These are phyloP conservation scores for Avena insularis DNA, from an alignment of 176 grass and related monocot genomes.

Conservation along the genomic window DNA sequence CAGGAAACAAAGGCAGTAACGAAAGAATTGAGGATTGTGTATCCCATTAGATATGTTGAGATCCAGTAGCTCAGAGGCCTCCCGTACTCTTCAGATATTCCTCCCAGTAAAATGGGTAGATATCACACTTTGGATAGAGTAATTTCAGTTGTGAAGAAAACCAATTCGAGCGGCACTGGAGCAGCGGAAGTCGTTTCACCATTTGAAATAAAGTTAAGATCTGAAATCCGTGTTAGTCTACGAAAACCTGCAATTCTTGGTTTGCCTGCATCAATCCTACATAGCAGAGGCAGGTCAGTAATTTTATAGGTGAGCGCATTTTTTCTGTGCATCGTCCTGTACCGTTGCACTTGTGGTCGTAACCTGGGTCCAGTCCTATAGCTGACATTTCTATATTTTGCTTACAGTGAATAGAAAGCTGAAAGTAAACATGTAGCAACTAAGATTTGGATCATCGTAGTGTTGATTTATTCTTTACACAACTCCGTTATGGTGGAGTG, in stretches of 20 bases:
- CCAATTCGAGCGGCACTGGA: conserved; percentile 25
- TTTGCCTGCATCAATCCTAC: conserved; percentile 71
- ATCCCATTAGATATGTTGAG: conserved; percentile 79
- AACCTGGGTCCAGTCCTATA: not conserved
- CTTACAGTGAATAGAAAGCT: conserved; percentile 30
- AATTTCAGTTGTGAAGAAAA: conserved; percentile 40
- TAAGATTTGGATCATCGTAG: conserved; percentile 8
- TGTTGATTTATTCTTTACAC: conserved; percentile 20
- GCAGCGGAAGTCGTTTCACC: conserved; percentile 38
- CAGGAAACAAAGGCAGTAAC: conserved; percentile 62
- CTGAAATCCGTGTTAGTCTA: conserved; percentile 59
- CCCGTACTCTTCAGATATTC: conserved; percentile 53
- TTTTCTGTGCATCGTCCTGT: not conserved
- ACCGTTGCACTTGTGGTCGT: not conserved
- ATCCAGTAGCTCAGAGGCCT: conserved; percentile 57
- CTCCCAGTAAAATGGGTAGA: conserved; percentile 16
- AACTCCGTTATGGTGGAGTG: too few relatives aligned
- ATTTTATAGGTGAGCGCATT: conserved; percentile 44
- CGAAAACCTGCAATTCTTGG: conserved; percentile 75
- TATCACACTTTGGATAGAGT: conserved; percentile 32
- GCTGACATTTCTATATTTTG: not conserved
- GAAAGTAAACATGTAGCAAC: conserved; percentile 1
- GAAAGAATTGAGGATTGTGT: conserved; percentile 67
- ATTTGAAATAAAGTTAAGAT: conserved; percentile 60
- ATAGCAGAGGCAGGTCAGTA: conserved; percentile 64